phyloP scores from a whole-genome alignment of 306 rosid genomes.

The Medicago lupulina region DNA sequence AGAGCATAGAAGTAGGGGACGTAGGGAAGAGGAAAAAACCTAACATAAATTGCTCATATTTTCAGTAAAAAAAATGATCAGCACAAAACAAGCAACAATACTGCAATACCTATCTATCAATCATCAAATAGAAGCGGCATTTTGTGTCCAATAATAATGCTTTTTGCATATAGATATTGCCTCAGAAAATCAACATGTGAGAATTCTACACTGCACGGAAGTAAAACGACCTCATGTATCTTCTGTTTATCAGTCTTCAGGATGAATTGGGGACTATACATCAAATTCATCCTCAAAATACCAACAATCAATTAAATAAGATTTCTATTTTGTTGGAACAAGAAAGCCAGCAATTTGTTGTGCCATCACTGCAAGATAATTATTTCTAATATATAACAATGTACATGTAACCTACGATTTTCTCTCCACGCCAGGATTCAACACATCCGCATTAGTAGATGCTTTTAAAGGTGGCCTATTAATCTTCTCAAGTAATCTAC shows the following conservation, averaged over 20 bases:
- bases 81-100: neutral
- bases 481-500: conserved; percentile 99
- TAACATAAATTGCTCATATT: neutral
- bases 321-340: conserved; percentile 42
- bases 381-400: conserved; percentile 67
- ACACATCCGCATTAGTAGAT: conserved; percentile 63
- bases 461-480: conserved; percentile 91
- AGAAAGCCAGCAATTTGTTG: conserved; percentile 48
- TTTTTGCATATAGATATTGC: conserved; percentile 1
- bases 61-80: neutral
- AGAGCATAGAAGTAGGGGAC: neutral
- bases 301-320: conserved; percentile 42
- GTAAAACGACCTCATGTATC: conserved; percentile 27
- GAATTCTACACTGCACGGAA: neutral
- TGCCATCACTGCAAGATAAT: conserved; percentile 49
- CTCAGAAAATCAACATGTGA: conserved; percentile 22
- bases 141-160: neutral
- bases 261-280: conserved; percentile 35
- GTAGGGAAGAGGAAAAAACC: neutral
- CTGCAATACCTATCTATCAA: neutral
- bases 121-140: neutral
- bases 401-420: conserved; percentile 78
- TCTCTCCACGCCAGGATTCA: conserved; percentile 64
- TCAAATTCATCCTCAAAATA: conserved; percentile 31
- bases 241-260: conserved; percentile 27